Percentiles rank a stretch among this genome's conserved stretches.
These are phyloP conservation scores for Pythium volutum DNA, from an alignment of 352 stramenopile genomes.

Conservation along the genomic window DNA sequence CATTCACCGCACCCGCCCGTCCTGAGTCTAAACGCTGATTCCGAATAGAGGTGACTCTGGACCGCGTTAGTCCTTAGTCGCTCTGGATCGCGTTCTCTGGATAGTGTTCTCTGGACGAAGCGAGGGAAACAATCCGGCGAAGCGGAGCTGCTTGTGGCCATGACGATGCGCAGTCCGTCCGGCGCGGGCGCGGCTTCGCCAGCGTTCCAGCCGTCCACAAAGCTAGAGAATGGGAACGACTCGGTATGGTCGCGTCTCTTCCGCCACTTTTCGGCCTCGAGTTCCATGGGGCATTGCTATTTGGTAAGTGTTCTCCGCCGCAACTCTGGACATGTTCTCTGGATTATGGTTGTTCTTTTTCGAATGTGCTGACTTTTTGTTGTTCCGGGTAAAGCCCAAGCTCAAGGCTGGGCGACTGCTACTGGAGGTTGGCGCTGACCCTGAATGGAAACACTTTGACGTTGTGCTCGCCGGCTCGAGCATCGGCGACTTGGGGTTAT, in stretches of 20 bases:
- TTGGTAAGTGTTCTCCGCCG: constrained; percentile 35
- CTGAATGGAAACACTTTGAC: constrained; percentile 63
- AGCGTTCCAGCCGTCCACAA: constrained; percentile 19
- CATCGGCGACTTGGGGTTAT: constrained; percentile 54
- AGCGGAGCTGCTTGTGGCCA: background rate
- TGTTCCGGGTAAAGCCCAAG: constrained; percentile 40
- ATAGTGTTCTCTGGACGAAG: background rate
- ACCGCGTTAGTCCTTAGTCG: background rate
- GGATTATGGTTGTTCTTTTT: constrained; percentile 1
- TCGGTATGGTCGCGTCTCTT: constrained; percentile 56
- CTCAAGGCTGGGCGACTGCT: constrained; percentile 54
- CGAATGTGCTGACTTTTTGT: background rate
- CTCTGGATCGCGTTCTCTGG: background rate
- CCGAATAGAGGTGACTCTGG: background rate
- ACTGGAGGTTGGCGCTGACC: constrained; percentile 45
- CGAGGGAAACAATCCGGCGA: background rate
- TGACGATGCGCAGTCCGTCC: constrained; percentile 1
- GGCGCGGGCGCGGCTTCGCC: constrained; percentile 1
- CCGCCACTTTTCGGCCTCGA: constrained; percentile 38
- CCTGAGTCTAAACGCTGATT: background rate
- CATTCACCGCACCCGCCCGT: background rate
- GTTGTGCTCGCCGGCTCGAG: constrained; percentile 58
- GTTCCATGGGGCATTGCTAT: constrained; percentile 33
- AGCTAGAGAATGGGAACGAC: constrained; percentile 5
- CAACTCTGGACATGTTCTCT: background rate